Evolutionary conservation across 2,329 filamentous ascomycete genomes (phyloP).

Genomic region (Xylaria sp.): DNA sequence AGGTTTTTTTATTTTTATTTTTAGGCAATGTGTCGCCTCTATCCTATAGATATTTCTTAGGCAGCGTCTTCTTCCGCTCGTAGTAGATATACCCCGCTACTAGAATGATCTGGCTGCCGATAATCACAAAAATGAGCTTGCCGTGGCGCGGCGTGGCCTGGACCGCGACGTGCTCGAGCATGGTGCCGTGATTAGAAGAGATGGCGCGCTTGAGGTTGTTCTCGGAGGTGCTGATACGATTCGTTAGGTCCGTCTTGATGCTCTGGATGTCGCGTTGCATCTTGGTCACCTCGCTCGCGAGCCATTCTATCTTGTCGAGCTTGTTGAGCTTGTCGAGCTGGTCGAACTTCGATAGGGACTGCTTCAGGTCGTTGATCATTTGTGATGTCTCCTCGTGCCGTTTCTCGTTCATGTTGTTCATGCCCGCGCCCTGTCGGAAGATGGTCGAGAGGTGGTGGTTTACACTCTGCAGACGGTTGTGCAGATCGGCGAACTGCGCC

Average conservation of each 20-base stretch:
- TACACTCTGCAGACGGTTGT: conserved; percentile 78
- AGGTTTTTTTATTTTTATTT: neutral
- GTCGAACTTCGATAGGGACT: conserved; percentile 52
- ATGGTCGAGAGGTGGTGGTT: conserved; percentile 71
- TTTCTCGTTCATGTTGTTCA: conserved; percentile 58
- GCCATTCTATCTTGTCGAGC: conserved; percentile 50
- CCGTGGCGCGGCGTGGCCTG: conserved; percentile 57
- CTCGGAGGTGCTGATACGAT: conserved; percentile 58
- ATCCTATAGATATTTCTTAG: conserved; percentile 85
- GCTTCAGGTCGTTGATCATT: conserved; percentile 54
- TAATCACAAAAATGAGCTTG: conserved; percentile 69
- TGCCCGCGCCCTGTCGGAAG: conserved; percentile 60
- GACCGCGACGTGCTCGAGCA: conserved; percentile 54
- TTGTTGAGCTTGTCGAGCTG: conserved; percentile 54
- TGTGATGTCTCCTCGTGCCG: conserved; percentile 61
- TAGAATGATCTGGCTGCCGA: conserved; percentile 76
- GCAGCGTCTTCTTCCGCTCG: conserved; percentile 77
- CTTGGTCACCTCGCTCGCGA: conserved; percentile 54
- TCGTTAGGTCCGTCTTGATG: conserved; percentile 60
- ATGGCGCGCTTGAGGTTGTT: conserved; percentile 59
- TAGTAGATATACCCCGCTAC: conserved; percentile 75
- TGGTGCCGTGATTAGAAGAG: conserved; percentile 54
- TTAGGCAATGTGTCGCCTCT: neutral
- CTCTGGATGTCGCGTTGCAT: conserved; percentile 65
- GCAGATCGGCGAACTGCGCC: conserved; percentile 80